phyloP scores from a whole-genome alignment of 2,329 filamentous ascomycete species.

The Fusarium penzigii region DNA sequence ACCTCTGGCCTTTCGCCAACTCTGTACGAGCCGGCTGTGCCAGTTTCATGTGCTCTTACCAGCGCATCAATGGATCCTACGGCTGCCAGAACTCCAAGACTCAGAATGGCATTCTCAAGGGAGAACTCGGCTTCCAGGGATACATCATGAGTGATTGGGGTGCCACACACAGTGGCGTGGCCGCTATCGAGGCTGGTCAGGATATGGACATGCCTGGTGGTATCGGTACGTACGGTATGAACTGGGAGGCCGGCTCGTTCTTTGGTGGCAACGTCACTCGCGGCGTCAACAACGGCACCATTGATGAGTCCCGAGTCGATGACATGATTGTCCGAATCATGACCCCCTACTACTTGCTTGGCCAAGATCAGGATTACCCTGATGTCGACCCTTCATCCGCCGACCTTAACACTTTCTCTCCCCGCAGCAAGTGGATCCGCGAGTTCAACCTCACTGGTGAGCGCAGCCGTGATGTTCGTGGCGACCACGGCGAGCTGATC shows the following conservation, averaged over 20 bases:
- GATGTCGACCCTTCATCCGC: constrained; percentile 45
- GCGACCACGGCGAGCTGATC: constrained; percentile 55
- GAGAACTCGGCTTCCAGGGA: background rate
- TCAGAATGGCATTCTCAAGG: background rate
- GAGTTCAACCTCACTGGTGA: constrained; percentile 50
- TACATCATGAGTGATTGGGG: background rate
- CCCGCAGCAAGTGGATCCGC: constrained; percentile 46
- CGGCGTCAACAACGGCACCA: constrained; percentile 50
- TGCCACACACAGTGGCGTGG: background rate
- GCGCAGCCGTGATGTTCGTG: constrained; percentile 51
- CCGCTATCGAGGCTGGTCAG: background rate
- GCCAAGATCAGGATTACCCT: constrained; percentile 50
- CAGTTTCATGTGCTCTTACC: background rate
- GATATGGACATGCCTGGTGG: constrained; percentile 54
- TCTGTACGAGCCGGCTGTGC: background rate
- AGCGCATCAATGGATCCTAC: background rate
- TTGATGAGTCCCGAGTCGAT: constrained; percentile 42
- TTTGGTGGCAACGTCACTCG: constrained; percentile 48
- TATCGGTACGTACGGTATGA: constrained; percentile 33
- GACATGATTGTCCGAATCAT: constrained; percentile 56
- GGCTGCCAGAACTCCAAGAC: background rate
- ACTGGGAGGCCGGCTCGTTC: constrained; percentile 37
- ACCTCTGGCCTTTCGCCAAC: constrained; percentile 35
- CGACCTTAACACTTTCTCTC: constrained; percentile 51
- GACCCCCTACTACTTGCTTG: constrained; percentile 52